Percentiles rank a stretch among this genome's conserved stretches.
Conservation (phyloP, 2,329 filamentous ascomycete genomes). For the Decorospora gaudefroyi region DNA sequence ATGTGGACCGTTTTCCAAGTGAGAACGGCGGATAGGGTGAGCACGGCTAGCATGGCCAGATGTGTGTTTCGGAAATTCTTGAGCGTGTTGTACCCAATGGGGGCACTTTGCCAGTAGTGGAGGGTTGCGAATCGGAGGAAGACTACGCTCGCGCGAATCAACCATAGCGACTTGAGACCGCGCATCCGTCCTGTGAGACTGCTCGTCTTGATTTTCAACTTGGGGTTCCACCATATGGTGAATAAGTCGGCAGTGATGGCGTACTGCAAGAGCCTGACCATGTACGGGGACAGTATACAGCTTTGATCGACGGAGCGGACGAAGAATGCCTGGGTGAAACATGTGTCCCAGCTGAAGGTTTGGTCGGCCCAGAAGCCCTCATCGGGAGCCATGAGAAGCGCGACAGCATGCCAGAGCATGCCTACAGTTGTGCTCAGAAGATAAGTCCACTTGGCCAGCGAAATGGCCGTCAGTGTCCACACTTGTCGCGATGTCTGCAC, state of each 20-base stretch:
- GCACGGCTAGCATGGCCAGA: constrained; percentile 54
- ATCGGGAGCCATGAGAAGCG: constrained; percentile 24
- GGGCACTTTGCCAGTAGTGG: constrained; percentile 34
- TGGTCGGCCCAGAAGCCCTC: constrained; percentile 8
- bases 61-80: constrained; percentile 58
- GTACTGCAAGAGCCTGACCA: constrained; percentile 24
- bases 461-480: constrained; percentile 53
- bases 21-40: constrained; percentile 29
- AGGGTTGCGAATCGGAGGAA: constrained; percentile 56
- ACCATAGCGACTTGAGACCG: constrained; percentile 68
- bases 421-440: constrained; percentile 48
- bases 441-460: constrained; percentile 50
- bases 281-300: constrained; percentile 35
- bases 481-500: constrained; percentile 45
- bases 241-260: constrained; percentile 56
- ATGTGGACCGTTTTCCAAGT: constrained; percentile 62
- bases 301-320: constrained; percentile 24
- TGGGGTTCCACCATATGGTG: constrained; percentile 71
- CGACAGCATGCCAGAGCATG: constrained; percentile 45
- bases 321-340: constrained; percentile 28
- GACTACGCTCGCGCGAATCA: constrained; percentile 65
- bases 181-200: constrained; percentile 56
- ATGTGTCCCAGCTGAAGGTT: constrained; percentile 22
- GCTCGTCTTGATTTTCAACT: constrained; percentile 66
- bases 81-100: constrained; percentile 27